Base-by-base conservation (phyloP, 2,329 filamentous ascomycete species). In the Colletotrichum lentis region DNA sequence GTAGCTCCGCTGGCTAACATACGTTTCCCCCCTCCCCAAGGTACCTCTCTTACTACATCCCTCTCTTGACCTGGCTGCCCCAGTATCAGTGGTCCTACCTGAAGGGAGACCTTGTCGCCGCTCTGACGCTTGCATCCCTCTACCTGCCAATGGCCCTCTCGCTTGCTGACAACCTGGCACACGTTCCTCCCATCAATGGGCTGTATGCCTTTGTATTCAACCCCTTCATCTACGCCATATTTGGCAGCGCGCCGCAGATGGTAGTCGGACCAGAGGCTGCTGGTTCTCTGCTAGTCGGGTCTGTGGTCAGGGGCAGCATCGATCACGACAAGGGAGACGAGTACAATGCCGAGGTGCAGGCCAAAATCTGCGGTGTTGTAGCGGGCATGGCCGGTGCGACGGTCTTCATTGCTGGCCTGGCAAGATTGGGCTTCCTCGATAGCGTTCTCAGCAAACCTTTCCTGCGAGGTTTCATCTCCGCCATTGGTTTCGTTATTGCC, bases 111-210 rank as follows among this genome's bases (percentile, higher is more conserved):
- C 81, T 98, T 20, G 84, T 97, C 16, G 91, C 95, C 10, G 94
- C 95, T 56, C 78, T 98, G 70, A 98, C 96, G n/a, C 91, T 99
- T 82, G 93, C 95, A n/a, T 97, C 94, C 31, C 96, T 99, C 81
- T 99, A 99, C 78, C 91, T 99, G 44, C 96, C 96, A 59, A 97
- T 99, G 94, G 91, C 94, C 0, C 86, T 99, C 16, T 98, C 96
- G 0, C 91, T 96, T 71, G 94, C 96, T 63, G 89, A 93, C 47
- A 98, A 98, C 76, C 88, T 99, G 49, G 94, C 91, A 6, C 96
- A 98, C 76, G 89, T 97, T 1, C 94, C 95, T 10, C 91, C 96
- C 0, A 94, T 98, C 74, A 95, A 97, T 75, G 96, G 96, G 0
- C 85, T 99, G 3, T 99, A 98, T 80, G 88, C 92, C 18, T 98